These are phyloP conservation scores for Roridomyces roridus DNA, from an alignment of 768 basidiomycete species.

Conservation along the genomic window DNA sequence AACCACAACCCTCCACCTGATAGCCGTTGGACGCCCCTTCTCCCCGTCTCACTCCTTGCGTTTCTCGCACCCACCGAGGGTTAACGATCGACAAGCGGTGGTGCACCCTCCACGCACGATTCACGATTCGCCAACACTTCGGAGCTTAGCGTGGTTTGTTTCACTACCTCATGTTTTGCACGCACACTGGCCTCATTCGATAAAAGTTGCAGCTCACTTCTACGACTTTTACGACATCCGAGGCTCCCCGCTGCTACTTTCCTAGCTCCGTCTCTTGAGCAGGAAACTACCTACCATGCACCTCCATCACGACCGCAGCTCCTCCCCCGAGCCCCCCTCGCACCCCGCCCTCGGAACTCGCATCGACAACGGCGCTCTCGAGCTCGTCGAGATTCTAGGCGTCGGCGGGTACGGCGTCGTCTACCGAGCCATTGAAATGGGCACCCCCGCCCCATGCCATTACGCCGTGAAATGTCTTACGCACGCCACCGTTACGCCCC, in stretches of 20 bases:
- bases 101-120: constrained; percentile 19
- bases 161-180: constrained; percentile 30
- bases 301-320: constrained; percentile 17
- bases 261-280: constrained; percentile 2
- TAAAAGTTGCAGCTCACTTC: constrained; percentile 20
- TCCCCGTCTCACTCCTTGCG: constrained; percentile 18
- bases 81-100: constrained; percentile 23
- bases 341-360: constrained; percentile 72
- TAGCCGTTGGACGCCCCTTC: not conserved
- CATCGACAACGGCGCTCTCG: constrained; percentile 83
- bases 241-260: constrained; percentile 18
- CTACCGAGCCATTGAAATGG: constrained; percentile 81
- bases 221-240: constrained; percentile 14
- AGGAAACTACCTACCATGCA: constrained; percentile 12
- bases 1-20: not conserved
- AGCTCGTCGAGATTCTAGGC: constrained; percentile 88
- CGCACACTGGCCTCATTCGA: constrained; percentile 22
- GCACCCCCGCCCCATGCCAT: constrained; percentile 53
- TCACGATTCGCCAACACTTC: constrained; percentile 27
- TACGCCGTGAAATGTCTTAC: constrained; percentile 93
- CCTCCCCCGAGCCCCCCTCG: constrained; percentile 24
- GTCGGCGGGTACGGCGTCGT: constrained; percentile 96
- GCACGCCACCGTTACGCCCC: constrained; percentile 45
- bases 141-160: constrained; percentile 29
- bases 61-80: constrained; percentile 13